Conservation (phyloP, 1,284 basidiomycete species). For the Cryptococcus sp. region DNA sequence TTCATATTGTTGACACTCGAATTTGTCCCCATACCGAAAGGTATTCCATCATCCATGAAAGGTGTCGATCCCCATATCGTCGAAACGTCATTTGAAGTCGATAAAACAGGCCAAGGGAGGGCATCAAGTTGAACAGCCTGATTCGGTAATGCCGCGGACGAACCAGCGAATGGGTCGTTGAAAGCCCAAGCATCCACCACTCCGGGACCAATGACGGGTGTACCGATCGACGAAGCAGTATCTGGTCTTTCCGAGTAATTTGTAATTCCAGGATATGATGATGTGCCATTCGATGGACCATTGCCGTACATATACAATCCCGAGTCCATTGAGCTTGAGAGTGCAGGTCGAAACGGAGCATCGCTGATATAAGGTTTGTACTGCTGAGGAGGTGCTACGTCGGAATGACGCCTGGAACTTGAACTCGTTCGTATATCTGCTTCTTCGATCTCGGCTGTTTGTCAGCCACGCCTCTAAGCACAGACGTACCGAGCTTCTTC, state of each 20-base stretch:
- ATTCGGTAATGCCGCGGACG: background rate
- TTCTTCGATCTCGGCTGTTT: constrained; percentile 25
- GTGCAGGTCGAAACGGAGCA: background rate
- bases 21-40: background rate
- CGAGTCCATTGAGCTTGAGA: background rate
- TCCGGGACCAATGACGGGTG: background rate
- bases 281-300: background rate
- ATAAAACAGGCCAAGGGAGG: constrained; percentile 2
- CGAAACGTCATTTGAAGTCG: constrained; percentile 7
- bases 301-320: background rate
- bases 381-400: background rate
- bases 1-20: too few species aligned
- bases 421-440: constrained; percentile 9
- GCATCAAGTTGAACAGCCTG: background rate
- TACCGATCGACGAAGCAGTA: background rate
- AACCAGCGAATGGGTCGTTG: background rate
- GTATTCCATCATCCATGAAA: background rate
- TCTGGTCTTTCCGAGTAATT: background rate
- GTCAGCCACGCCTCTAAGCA: background rate
- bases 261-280: background rate
- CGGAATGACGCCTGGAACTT: background rate
- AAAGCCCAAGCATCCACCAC: background rate
- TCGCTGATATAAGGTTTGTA: background rate
- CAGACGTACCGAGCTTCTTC: constrained; percentile 20
- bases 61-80: constrained; percentile 1